Base-by-base conservation (phyloP, 1,139 yeast species). In the Debaryomyces udenii region DNA sequence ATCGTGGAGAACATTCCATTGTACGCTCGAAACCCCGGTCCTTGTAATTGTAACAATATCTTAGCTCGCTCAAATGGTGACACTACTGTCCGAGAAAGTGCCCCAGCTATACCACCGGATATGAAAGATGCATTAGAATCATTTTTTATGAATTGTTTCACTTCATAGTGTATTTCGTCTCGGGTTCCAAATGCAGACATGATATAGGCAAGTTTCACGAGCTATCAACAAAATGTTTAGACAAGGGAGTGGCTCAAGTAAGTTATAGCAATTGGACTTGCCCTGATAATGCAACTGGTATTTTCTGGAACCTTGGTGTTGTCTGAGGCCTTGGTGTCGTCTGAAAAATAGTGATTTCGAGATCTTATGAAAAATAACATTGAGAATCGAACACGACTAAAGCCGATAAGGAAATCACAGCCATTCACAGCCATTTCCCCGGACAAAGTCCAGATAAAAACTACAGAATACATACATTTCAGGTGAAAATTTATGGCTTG, bases 11-110 rank as follows among this genome's bases (percentile, higher is more conserved):
- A 71, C 58, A 91, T 81, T 2, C 98, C 96, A 27, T 71, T 69
- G 51, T 86, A 83, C 41, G 86, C 83, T 18, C 78, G 74, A 6
- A 74, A 57, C 2, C 85, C 86, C 1, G 86, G 85, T 2, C 91
- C 91, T 62, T 93, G 98, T 31, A 93, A 80, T 62, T 93, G 99
- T 51, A 90, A 79, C 31, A 93, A 64, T 49, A 93, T 94, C 64
- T 93, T 93, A 53, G 95, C 96, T 50, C 99, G 73, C 61, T 93
- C 99, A 62, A 93, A 81, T 1, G 99, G 99, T 3, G 96, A 87
- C 5, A 91, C 97, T 1, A 86, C 91, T 0, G 99, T 93, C 41
- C 99, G 71, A 1, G 96, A 86, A 1, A 90, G 80, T 1, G 96
- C 96, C 4, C 98, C 99, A 0, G 98, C 98, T 4, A 86, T 67